Base-by-base conservation (phyloP, 306 rosid genomes). In the Medicago lupulina region DNA sequence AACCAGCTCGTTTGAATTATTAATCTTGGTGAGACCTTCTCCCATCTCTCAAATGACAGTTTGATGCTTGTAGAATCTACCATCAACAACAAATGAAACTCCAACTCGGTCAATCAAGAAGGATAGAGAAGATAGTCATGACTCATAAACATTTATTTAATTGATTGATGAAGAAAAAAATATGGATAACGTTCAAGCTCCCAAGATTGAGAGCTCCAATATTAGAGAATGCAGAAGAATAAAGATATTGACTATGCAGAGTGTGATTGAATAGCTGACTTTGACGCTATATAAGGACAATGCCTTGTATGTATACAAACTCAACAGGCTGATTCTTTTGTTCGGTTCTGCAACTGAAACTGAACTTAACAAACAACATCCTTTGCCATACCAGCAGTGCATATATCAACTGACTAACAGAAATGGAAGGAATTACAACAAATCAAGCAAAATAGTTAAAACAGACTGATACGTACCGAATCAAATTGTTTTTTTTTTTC, bases 11-110 rank as follows among this genome's bases (percentile, higher is more conserved):
- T 21, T 21, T 21, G 23, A 21, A 21, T 21, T 1, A 21, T 21
- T 21, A 21, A 2, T 28, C 17, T 28, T 60, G 18, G 66, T 28
- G 66, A 28, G 17, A 60, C 36, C 41, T 60, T 28, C 39, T 60
- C 9, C 66, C 41, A 28, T 7, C 18, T 60, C 17, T 28, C 66
- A 60, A 28, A 60, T 60, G 66, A 34, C 66, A 60, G 66, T 60
- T 60, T 60, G 66, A 60, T 60, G 41, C 18, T 60, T 60, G 66
- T 28, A 17, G 9, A 28, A 60, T 60, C 18, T 34, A n/a, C 66
- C 66, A 28, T 28, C 38, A 34, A 60, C 23, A 60, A 28, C 36
- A 25, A 28, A 60, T 57, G 23, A 21, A 21, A 21, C 66, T 59
- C 41, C 41, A 13, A 12, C 7, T 12, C 19, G 40, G 66, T 15